These are phyloP conservation scores for Xerocomus brunneocitrinus DNA, from an alignment of 768 basidiomycete species.

Conservation along the genomic window DNA sequence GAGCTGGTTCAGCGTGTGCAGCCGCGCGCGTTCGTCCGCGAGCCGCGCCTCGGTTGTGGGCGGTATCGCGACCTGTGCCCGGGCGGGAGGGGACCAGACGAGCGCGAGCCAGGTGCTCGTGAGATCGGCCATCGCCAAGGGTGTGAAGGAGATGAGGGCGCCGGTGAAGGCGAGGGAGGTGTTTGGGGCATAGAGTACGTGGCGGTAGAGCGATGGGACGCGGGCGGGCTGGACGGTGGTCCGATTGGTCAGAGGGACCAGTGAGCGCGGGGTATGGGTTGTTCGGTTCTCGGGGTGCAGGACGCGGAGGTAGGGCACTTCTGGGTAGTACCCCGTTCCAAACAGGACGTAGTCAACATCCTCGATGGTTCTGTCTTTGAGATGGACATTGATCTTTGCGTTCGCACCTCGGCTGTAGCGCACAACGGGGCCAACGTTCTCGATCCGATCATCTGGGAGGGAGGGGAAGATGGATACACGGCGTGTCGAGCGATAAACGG, in stretches of 20 bases:
- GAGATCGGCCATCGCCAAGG: conserved; percentile 46
- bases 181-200: conserved; percentile 44
- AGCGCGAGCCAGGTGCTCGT: conserved; percentile 47
- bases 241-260: conserved; percentile 29
- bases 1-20: conserved; percentile 23
- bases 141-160: conserved; percentile 40
- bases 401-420: conserved; percentile 25
- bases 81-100: conserved; percentile 28
- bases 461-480: conserved; percentile 39
- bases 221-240: conserved; percentile 30
- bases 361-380: conserved; percentile 35
- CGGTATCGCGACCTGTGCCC: conserved; percentile 30
- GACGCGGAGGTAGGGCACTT: conserved; percentile 40
- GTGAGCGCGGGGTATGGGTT: not conserved
- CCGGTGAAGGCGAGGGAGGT: conserved; percentile 46
- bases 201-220: conserved; percentile 41
- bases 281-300: not conserved
- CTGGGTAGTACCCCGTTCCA: conserved; percentile 45
- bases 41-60: conserved; percentile 31
- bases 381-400: conserved; percentile 31
- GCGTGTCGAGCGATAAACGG: conserved; percentile 46
- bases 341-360: conserved; percentile 42
- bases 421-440: conserved; percentile 39
- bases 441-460: conserved; percentile 41
- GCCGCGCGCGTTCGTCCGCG: conserved; percentile 35